Conservation (phyloP, 768 basidiomycete genomes). For the Leccinum aurantiacum region DNA sequence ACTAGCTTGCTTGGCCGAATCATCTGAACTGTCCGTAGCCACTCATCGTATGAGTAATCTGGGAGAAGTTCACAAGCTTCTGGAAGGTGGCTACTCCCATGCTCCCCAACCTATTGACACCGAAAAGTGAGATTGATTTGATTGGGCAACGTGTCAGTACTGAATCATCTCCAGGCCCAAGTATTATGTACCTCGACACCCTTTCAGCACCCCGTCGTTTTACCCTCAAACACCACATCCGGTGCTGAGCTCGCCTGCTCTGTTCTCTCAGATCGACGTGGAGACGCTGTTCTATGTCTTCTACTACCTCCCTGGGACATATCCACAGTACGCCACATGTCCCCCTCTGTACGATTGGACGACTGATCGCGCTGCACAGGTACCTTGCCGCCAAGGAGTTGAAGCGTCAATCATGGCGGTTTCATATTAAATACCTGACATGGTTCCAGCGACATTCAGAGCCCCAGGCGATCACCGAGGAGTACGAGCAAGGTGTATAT, state of each 20-base stretch:
- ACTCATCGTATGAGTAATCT: conserved; percentile 85
- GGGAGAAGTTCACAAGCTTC: conserved; percentile 87
- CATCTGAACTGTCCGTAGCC: conserved; percentile 38
- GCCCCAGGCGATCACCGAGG: conserved; percentile 97
- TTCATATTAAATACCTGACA: conserved; percentile 98
- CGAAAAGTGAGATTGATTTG: conserved; percentile 74
- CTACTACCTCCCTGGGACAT: conserved; percentile 96
- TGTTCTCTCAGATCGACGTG: conserved; percentile 90
- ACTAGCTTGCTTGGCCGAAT: not conserved
- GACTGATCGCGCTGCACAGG: conserved; percentile 40
- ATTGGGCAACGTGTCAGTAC: conserved; percentile 1
- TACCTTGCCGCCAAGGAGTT: conserved; percentile 96
- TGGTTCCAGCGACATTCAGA: conserved; percentile 99
- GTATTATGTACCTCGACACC: conserved; percentile 93
- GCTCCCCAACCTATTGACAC: conserved; percentile 93
- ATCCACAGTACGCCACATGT: conserved; percentile 72
- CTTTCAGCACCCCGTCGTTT: conserved; percentile 86
- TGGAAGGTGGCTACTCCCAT: conserved; percentile 87
- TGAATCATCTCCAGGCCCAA: conserved; percentile 67
- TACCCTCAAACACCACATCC: conserved; percentile 90
- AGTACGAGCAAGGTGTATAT: conserved; percentile 99
- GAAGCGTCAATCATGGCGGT: conserved; percentile 97
- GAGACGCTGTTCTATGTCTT: conserved; percentile 99
- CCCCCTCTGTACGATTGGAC: not conserved
- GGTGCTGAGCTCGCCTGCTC: conserved; percentile 74